Base-by-base conservation (phyloP, 805 yeast genomes). In the Ogataea ganodermae region DNA sequence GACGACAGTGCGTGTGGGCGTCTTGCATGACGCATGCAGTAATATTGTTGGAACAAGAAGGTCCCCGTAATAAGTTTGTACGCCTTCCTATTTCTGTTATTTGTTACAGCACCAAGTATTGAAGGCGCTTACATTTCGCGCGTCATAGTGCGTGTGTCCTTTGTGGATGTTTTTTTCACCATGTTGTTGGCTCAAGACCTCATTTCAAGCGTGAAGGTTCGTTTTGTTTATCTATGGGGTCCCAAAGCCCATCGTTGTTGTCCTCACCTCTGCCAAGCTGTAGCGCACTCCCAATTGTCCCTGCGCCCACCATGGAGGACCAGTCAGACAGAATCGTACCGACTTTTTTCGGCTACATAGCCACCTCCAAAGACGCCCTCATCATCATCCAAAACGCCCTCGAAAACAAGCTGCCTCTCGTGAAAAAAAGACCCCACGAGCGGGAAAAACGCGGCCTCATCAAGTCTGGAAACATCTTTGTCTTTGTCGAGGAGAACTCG, bases 331-430 rank as follows among this genome's bases (percentile, higher is more conserved):
- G 22, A 36, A 45, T 52, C 5, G 21, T 22, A 5, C 89, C 94
- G 3, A 82, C 91, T 2, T 86, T 78, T 61, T 68, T 68, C 44
- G 94, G 97, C 4, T 89, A 83, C 59, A 84, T 91, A 35, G 86
- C 85, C 13, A 80, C 89, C 24, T 87, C 95, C 18, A 80, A 80
- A 49, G 97, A 91, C 62, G 96, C 97, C 1, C 70, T 91, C 41
- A 64, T 88, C 3, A 76, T 91, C 6, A 78, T 91, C 39, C 96
- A 91, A 61, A 91, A 89, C n/a, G 82, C 84, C 8, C 62, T 89
- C 21, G 78, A 80, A 44, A 81, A 83, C 21, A 72, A 72, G 41
- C 69, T 90, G 10, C 74, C 73, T 10, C 72, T 82, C 10, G 86
- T 89, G 1, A 78, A 83, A 13, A 77, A 96, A 45, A 74, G 98